Evolutionary conservation across 495 filamentous ascomycete species (phyloP), one percentile per base, ranked within the genome.

Genomic region (Aspergillus mulundensis): DNA sequence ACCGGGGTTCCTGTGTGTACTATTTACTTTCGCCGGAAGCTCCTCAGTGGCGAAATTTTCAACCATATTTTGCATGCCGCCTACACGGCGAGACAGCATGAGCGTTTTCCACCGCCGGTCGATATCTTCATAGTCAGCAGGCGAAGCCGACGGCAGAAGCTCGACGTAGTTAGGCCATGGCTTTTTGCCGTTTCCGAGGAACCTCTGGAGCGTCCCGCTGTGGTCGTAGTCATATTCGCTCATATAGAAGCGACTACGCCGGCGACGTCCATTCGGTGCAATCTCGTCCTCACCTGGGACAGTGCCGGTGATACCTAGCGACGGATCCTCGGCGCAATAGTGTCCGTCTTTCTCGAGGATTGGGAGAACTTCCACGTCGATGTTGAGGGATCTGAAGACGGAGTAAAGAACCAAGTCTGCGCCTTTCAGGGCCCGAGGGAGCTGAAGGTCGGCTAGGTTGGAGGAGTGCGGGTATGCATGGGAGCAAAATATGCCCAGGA

Each of bases 381-480:
- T 24, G 4, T 63, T 63, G 1, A 71, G 57, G 1, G 61, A 60
- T 19, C 52, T 52, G 39, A 68, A 52, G 1, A 65, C 51, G 5
- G 61, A 50, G 44, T 66, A 71, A 0, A 68, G 15, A 0, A 59
- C 54, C 5, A 68, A 51, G 34, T 69, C 66, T 1, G 52, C 55
- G 0, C 66, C 65, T 47, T 71, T 68, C 0, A 71, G 50, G 0
- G 61, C 71, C 0, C 69, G 71, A 59, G 82, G 73, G 12, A 88
- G 89, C 71, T 91, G 83, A 60, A 79, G 85, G 7, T 84, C 84
- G 19, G 80, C 92, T 10, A 50, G 0, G 2, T 56, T 15, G 3
- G 55, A 52, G 21, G 51, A 36, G 45, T 62, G 60, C 1, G 56
- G 16, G 41, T 62, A 62, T 15, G 60, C 55, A 34, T 62, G 60